These are phyloP conservation scores for Sporodiniella umbellata DNA, from an alignment of 371 early-diverging fungal species.

Conservation along the genomic window DNA sequence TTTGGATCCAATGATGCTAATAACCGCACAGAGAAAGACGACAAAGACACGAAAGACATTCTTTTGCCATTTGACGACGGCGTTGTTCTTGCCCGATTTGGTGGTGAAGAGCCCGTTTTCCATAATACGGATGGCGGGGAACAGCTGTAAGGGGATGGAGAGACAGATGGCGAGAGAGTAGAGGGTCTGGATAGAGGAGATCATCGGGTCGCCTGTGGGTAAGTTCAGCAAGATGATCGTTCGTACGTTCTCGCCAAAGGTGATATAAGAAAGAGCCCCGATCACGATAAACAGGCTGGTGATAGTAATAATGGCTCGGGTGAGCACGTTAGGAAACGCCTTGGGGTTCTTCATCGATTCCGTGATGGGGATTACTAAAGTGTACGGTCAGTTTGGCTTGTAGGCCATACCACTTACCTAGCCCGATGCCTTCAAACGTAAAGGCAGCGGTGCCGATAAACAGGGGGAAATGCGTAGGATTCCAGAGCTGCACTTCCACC, in stretches of 20 bases:
- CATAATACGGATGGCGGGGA: constrained; percentile 84
- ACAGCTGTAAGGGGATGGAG: constrained; percentile 80
- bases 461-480: constrained; percentile 66
- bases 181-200: constrained; percentile 67
- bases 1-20: constrained; percentile 71
- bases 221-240: constrained; percentile 80
- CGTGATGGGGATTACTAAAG: constrained; percentile 58
- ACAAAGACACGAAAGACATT: constrained; percentile 73
- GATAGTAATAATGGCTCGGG: constrained; percentile 63
- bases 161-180: constrained; percentile 87
- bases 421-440: constrained; percentile 89
- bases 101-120: constrained; percentile 68
- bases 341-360: constrained; percentile 82
- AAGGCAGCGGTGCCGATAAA: constrained; percentile 90
- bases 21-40: constrained; percentile 61
- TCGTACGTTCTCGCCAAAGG: constrained; percentile 76
- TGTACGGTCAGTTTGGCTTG: neutral
- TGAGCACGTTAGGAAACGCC: constrained; percentile 69
- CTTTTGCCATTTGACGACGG: constrained; percentile 85
- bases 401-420: constrained; percentile 36
- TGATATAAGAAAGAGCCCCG: constrained; percentile 76
- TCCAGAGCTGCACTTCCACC: constrained; percentile 62
- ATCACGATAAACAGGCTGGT: constrained; percentile 69
- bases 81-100: constrained; percentile 64
- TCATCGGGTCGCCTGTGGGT: constrained; percentile 61